phyloP scores from a whole-genome alignment of 1,284 basidiomycete genomes.

The Apiotrichum porosum region DNA sequence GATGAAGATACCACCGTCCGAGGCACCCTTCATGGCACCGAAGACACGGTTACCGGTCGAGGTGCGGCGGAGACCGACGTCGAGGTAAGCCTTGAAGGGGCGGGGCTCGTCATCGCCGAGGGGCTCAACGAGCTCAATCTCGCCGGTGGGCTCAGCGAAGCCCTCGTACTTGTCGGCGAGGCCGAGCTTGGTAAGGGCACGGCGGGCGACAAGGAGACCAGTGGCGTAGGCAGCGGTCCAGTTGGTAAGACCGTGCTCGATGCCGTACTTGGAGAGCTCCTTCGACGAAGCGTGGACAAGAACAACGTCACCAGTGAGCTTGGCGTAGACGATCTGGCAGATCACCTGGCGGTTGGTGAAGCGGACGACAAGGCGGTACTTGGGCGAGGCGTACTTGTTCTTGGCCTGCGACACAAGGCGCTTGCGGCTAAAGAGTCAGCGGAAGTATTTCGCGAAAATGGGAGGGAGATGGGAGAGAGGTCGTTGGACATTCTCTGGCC shows the following conservation, averaged over 20 bases:
- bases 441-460: not conserved
- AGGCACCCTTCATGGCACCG: conserved; percentile 98
- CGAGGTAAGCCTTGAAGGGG: conserved; percentile 98
- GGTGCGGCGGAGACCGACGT: conserved; percentile 96
- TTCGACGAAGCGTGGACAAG: conserved; percentile 79
- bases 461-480: no score
- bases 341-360: conserved; percentile 93
- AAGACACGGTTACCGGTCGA: conserved; percentile 98
- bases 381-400: conserved; percentile 99
- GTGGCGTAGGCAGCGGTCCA: conserved; percentile 99
- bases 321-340: conserved; percentile 92
- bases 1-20: conserved; percentile 95
- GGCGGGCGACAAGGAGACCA: conserved; percentile 90
- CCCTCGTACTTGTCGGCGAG: conserved; percentile 99
- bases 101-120: conserved; percentile 88
- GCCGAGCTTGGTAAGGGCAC: conserved; percentile 90
- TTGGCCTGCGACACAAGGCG: conserved; percentile 90
- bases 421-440: conserved; percentile 59
- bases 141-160: conserved; percentile 87
- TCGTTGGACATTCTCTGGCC: no score
- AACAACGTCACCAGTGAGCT: conserved; percentile 94
- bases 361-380: conserved; percentile 97
- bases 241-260: conserved; percentile 97
- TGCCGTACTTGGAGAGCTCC: conserved; percentile 93
- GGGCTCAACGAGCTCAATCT: conserved; percentile 75